Percentiles rank a stretch among this genome's conserved stretches.
These are phyloP conservation scores for Neurospora cerealis DNA, from an alignment of 495 filamentous ascomycete species.

Conservation along the genomic window DNA sequence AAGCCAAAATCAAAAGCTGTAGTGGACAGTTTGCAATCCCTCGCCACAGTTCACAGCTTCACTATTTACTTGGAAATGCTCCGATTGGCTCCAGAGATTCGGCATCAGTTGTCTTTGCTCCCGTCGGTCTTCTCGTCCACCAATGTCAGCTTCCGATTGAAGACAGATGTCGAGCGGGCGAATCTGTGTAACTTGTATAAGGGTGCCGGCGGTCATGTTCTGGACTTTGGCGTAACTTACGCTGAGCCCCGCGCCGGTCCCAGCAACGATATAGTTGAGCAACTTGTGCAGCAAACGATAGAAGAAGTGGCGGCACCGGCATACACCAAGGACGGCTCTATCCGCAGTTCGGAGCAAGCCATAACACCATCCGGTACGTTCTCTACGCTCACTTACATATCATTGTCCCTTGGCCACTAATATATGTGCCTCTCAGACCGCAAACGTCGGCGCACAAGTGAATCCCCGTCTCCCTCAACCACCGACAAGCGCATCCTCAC, in stretches of 20 bases:
- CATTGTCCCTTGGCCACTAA: neutral
- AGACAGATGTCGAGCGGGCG: neutral
- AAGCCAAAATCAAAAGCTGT: neutral
- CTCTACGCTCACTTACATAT: neutral
- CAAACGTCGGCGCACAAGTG: conserved; percentile 3
- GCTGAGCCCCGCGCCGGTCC: no score
- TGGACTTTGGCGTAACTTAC: neutral
- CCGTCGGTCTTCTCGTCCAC: neutral
- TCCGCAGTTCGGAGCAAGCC: neutral
- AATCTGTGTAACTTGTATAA: neutral
- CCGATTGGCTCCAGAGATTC: neutral
- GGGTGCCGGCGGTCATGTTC: neutral
- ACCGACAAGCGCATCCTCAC: neutral
- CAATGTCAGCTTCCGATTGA: neutral
- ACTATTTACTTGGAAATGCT: neutral
- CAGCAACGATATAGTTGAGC: neutral
- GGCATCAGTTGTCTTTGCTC: neutral
- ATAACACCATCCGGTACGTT: neutral
- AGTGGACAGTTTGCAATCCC: neutral
- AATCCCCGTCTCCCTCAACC: neutral
- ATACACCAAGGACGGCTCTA: neutral
- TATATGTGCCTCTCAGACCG: neutral
- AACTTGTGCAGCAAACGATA: neutral
- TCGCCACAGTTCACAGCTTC: neutral
- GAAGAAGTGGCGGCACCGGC: neutral